These are phyloP conservation scores for Wickerhamomyces sydowiorum DNA, from an alignment of 805 yeast genomes.

Conservation along the genomic window DNA sequence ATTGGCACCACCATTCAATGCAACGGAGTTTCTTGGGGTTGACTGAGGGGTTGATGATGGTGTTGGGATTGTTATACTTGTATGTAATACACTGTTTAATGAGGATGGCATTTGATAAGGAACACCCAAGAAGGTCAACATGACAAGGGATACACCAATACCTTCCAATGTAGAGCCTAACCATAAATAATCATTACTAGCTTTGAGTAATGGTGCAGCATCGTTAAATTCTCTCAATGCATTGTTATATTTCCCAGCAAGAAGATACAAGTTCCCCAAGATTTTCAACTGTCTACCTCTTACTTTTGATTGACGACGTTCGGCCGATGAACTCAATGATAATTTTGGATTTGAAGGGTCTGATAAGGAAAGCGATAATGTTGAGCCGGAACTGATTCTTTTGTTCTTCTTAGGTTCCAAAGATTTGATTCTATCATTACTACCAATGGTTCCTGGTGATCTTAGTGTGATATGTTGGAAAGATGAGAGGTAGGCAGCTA, in stretches of 20 bases:
- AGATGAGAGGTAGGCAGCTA: constrained; percentile 67
- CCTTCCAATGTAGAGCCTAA: constrained; percentile 85
- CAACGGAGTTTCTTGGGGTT: constrained; percentile 5
- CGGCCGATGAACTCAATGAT: constrained; percentile 27
- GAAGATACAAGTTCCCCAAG: constrained; percentile 66
- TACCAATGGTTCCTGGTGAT: constrained; percentile 68
- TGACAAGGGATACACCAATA: constrained; percentile 56
- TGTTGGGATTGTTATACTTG: constrained; percentile 10
- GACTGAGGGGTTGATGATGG: not conserved
- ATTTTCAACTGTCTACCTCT: constrained; percentile 73
- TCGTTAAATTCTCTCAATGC: constrained; percentile 75
- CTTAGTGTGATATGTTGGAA: constrained; percentile 75
- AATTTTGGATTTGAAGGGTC: constrained; percentile 30
- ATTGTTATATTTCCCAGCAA: constrained; percentile 73
- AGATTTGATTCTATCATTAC: constrained; percentile 36
- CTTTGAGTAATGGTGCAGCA: constrained; percentile 52
- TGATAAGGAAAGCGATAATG: constrained; percentile 15
- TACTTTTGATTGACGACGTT: constrained; percentile 38
- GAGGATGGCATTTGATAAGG: constrained; percentile 37
- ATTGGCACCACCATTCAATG: constrained; percentile 5
- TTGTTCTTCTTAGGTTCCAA: constrained; percentile 36
- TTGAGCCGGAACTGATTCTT: constrained; percentile 25
- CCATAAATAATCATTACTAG: constrained; percentile 78
- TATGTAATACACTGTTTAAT: constrained; percentile 28
- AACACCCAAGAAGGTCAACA: constrained; percentile 51